Evolutionary conservation across 345 rosid species (phyloP), one percentile per base, ranked within the genome.

Genomic region (Salix koriyanagi): DNA sequence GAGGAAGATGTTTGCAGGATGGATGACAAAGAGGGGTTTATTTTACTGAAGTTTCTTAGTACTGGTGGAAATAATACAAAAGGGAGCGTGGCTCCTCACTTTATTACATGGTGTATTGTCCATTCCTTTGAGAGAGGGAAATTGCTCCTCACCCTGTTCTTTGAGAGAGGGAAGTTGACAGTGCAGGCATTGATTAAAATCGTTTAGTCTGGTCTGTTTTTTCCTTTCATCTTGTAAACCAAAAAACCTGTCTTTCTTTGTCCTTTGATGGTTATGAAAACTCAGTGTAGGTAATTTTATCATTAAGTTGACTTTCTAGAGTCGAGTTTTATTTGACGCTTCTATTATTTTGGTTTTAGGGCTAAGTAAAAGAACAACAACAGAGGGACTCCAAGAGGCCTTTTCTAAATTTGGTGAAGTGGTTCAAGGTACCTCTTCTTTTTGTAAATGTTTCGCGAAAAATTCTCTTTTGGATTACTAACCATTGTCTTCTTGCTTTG

Each of bases 391-490:
- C 4, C 79, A 76, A 71, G 94, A 90, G 44, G 92, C 92, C 36
- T 92, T 92, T 77, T 83, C 92, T 56, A 71, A 88, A 82, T 93
- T 92, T 78, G 99, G 98, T 74, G 90, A 87, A 79, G 96, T 96
- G 52, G 73, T 85, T 79, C 88, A 93, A 68, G 97, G 99, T 96
- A 88, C 76, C 32, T 66, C 62, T 52, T 50, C 18, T 34, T 62
- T 30, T 48, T 4, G 9, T 50, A 1, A 4, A 11, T 65, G 4
- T 61, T 23, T 9, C 23, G 11, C 4, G 14, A 26, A 58, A 39
- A 23, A 39, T 79, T 36, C 62, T 67, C 73, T 77, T 52, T 18
- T 66, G 36, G 52, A 61, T 46, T 39, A 8, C 75, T 77, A n/a
- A 32, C 21, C 61, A 54, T 34, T 79, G 28, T 65, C 1, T 26